phyloP scores from a whole-genome alignment of 257 asterid genomes.

The Thymus quinquecostatus region DNA sequence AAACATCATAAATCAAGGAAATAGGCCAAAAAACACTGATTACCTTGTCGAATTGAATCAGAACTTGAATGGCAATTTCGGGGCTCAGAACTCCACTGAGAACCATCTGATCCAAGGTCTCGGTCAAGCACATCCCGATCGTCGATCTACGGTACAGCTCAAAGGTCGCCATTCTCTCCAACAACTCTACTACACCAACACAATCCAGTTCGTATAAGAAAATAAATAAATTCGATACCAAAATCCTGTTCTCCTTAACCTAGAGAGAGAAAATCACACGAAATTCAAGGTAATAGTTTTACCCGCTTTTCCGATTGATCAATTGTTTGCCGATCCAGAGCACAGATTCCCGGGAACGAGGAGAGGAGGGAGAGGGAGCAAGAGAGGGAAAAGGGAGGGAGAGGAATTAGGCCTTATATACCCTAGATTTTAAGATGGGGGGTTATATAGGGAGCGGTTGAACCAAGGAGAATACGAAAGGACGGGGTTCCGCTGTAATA shows the following conservation, averaged over 20 bases:
- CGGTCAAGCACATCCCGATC: conserved; percentile 93
- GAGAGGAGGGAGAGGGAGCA: conserved; percentile 28
- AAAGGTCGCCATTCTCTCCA: conserved; percentile 78
- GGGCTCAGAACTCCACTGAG: conserved; percentile 75
- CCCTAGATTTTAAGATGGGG: conserved; percentile 74
- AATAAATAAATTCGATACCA: conserved; percentile 2
- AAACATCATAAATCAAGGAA: not conserved
- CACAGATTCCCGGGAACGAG: conserved; percentile 17
- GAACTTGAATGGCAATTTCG: conserved; percentile 88
- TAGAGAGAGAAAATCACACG: not conserved
- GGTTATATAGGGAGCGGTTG: conserved; percentile 49
- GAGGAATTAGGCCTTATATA: conserved; percentile 73
- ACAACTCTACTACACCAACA: conserved; percentile 7
- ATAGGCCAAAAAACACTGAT: not conserved
- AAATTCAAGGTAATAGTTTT: not conserved
- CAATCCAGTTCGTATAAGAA: not conserved
- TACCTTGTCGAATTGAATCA: conserved; percentile 97
- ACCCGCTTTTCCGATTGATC: conserved; percentile 20
- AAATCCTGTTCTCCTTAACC: conserved; percentile 16
- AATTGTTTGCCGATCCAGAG: conserved; percentile 16
- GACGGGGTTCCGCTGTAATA: conserved; percentile 11
- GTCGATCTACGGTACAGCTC: conserved; percentile 94
- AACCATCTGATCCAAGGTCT: conserved; percentile 94
- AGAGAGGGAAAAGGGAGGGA: conserved; percentile 50
- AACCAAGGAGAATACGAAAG: not conserved